These are phyloP conservation scores for Boechera retrofracta DNA, from an alignment of 345 rosid species.

Conservation along the genomic window DNA sequence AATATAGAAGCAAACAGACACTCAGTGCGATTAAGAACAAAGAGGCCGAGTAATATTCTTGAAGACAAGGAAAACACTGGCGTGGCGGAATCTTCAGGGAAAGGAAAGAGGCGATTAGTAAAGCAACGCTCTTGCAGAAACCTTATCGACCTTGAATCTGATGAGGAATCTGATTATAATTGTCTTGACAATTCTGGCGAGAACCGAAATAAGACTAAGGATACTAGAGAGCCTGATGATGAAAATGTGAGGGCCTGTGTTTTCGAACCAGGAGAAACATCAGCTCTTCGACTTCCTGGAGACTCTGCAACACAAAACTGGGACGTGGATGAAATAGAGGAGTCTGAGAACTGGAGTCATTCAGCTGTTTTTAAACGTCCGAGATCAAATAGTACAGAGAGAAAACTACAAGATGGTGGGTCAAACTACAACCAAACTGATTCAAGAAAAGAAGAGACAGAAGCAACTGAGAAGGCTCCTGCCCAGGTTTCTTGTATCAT, in stretches of 20 bases:
- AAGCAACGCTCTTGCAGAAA: constrained; percentile 49
- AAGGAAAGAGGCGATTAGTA: constrained; percentile 52
- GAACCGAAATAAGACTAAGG: constrained; percentile 36
- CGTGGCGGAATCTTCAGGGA: constrained; percentile 50
- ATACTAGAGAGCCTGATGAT: constrained; percentile 31
- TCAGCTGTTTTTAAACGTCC: constrained; percentile 42
- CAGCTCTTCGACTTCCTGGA: constrained; percentile 34
- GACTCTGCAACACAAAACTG: constrained; percentile 39
- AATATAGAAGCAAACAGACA: constrained; percentile 31
- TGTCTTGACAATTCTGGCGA: not conserved
- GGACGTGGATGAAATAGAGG: constrained; percentile 51
- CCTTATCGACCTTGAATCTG: constrained; percentile 53
- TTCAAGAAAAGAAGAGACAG: constrained; percentile 35
- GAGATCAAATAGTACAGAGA: constrained; percentile 19
- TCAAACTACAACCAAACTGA: constrained; percentile 35
- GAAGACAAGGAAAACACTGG: constrained; percentile 45
- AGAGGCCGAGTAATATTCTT: constrained; percentile 25
- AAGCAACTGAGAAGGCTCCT: constrained; percentile 47
- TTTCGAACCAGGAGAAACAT: constrained; percentile 52
- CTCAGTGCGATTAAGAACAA: constrained; percentile 32
- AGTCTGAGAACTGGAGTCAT: constrained; percentile 42
- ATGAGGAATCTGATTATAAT: constrained; percentile 45
- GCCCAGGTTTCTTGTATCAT: constrained; percentile 79
- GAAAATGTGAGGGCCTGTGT: constrained; percentile 24
- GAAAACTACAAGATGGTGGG: constrained; percentile 33